These are phyloP conservation scores for Asclepias syriaca DNA, from an alignment of 257 asterid genomes.

Conservation along the genomic window DNA sequence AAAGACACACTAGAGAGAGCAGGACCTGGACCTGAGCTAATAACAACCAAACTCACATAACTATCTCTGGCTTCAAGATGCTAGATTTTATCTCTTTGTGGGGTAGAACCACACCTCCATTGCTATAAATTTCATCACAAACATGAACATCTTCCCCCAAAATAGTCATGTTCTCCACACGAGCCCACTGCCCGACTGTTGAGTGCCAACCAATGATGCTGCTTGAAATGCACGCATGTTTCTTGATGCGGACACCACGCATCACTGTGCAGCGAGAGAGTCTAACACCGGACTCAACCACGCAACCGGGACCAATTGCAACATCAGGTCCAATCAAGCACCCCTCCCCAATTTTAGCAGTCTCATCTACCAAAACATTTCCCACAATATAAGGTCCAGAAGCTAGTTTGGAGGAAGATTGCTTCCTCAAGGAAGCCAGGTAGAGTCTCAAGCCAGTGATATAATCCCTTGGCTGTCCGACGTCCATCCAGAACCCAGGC, in stretches of 20 bases:
- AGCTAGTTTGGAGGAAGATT: conserved; percentile 53
- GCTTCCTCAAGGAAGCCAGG: conserved; percentile 63
- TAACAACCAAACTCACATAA: conserved; percentile 45
- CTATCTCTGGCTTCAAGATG: conserved; percentile 79
- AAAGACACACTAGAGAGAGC: background rate
- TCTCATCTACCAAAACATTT: conserved; percentile 69
- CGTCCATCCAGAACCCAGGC: conserved; percentile 96
- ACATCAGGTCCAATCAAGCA: conserved; percentile 90
- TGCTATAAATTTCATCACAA: conserved; percentile 75
- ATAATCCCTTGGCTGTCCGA: conserved; percentile 91
- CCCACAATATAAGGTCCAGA: conserved; percentile 59
- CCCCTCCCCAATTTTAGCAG: conserved; percentile 74
- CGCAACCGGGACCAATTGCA: conserved; percentile 80
- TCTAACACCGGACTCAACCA: conserved; percentile 80
- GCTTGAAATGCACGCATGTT: conserved; percentile 64
- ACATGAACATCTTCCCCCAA: conserved; percentile 89
- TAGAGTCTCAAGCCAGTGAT: conserved; percentile 72
- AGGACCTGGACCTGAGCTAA: conserved; percentile 18
- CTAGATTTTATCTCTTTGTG: conserved; percentile 87
- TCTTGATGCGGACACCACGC: conserved; percentile 84
- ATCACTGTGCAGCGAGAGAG: conserved; percentile 82
- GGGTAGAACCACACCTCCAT: conserved; percentile 83
- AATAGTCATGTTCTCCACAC: conserved; percentile 91
- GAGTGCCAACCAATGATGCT: conserved; percentile 97
- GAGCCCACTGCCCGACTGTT: conserved; percentile 87